phyloP scores from a whole-genome alignment of 148 eudicot genomes.

The Chenopodium formosanum region DNA sequence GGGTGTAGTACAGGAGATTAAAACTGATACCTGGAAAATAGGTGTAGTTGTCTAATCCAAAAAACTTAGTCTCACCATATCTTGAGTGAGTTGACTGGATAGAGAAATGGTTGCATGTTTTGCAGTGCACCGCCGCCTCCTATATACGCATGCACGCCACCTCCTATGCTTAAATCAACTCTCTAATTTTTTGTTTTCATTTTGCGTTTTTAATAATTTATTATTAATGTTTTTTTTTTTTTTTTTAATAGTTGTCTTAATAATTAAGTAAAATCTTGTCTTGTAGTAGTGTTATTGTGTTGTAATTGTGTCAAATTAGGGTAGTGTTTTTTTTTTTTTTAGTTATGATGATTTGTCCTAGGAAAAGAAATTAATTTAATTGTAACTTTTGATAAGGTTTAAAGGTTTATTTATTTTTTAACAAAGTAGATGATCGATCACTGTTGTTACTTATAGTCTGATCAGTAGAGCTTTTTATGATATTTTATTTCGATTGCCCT shows the following conservation, averaged over 20 bases:
- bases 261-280: background rate
- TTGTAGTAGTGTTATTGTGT: constrained; percentile 1
- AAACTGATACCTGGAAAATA: background rate
- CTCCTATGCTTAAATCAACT: background rate
- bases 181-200: background rate
- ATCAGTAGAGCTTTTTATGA: background rate
- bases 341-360: background rate
- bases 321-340: background rate
- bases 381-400: background rate
- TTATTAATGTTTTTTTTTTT: background rate
- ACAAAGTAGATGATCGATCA: background rate
- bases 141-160: constrained; percentile 4
- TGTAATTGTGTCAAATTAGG: constrained; percentile 15
- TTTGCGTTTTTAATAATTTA: background rate
- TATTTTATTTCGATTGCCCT: background rate
- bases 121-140: constrained; percentile 29
- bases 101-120: constrained; percentile 23
- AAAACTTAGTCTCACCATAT: background rate
- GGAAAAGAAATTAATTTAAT: constrained; percentile 6
- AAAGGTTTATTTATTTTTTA: background rate
- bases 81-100: constrained; percentile 18
- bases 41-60: background rate
- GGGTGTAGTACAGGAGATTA: constrained; percentile 16
- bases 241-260: background rate
- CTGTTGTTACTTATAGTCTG: too few relatives aligned